phyloP scores from a whole-genome alignment of 495 filamentous ascomycete genomes.

The Neurospora africana region DNA sequence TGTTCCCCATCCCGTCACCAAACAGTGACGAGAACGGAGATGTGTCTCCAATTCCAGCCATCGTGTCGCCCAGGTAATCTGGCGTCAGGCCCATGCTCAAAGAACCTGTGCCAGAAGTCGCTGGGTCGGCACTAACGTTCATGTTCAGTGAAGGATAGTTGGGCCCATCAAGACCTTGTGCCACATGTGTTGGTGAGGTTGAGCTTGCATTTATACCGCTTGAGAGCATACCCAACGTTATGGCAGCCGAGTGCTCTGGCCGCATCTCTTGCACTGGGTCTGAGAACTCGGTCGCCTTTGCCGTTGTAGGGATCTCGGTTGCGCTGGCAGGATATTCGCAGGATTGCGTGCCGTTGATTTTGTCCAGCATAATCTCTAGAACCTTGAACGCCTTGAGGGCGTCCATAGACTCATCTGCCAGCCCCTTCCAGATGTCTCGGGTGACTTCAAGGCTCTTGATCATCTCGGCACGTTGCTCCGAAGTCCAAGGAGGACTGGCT shows the following conservation, averaged over 20 bases:
- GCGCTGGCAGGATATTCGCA: slow-evolving; percentile 8
- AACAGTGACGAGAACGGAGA: slow-evolving; percentile 45
- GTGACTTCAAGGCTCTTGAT: slow-evolving; percentile 58
- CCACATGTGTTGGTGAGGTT: slow-evolving; percentile 19
- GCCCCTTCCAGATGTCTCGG: slow-evolving; percentile 65
- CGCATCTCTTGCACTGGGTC: slow-evolving; percentile 26
- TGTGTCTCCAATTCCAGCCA: slow-evolving; percentile 41
- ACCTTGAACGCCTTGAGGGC: slow-evolving; percentile 74
- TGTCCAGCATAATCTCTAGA: slow-evolving; percentile 67
- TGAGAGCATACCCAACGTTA: slow-evolving; percentile 72
- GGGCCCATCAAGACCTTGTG: neutral
- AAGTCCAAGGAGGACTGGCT: slow-evolving; percentile 54
- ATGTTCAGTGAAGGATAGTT: neutral
- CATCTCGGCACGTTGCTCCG: slow-evolving; percentile 68
- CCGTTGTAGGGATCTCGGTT: slow-evolving; percentile 16
- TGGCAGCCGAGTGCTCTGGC: slow-evolving; percentile 60
- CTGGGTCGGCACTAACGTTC: neutral
- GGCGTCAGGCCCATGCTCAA: slow-evolving; percentile 18
- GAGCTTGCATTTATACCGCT: slow-evolving; percentile 49
- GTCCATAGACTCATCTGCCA: slow-evolving; percentile 70
- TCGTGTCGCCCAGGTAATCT: slow-evolving; percentile 45
- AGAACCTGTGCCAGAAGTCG: slow-evolving; percentile 12
- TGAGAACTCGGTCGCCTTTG: slow-evolving; percentile 19
- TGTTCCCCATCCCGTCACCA: slow-evolving; percentile 30
- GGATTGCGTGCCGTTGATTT: slow-evolving; percentile 42